Evolutionary conservation across 495 filamentous ascomycete species (phyloP).

Genomic region (Podospora fimiseda): DNA sequence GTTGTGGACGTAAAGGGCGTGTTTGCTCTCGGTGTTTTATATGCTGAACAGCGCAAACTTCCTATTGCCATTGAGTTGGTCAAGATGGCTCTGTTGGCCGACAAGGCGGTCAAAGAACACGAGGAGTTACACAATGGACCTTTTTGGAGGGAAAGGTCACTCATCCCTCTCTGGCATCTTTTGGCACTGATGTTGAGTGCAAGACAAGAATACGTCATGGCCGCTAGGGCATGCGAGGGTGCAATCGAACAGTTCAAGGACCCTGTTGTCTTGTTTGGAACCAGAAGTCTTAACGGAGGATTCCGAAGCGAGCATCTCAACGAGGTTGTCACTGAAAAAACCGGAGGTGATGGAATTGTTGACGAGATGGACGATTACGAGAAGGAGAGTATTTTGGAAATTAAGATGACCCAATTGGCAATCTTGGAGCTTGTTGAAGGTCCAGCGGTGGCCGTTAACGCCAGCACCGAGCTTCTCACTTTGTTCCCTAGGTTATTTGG

Average conservation of each 20-base stretch:
- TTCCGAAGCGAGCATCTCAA: conserved; percentile 52
- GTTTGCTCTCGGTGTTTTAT: conserved; percentile 70
- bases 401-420: conserved; percentile 89
- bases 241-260: conserved; percentile 81
- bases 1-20: conserved; percentile 61
- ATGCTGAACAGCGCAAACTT: conserved; percentile 76
- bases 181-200: conserved; percentile 80
- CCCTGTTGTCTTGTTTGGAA: conserved; percentile 51
- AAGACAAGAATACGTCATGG: conserved; percentile 74
- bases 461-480: conserved; percentile 72
- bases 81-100: conserved; percentile 49
- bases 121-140: conserved; percentile 33
- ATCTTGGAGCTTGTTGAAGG: conserved; percentile 78
- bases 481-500: conserved; percentile 76
- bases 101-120: conserved; percentile 28
- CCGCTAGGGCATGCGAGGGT: conserved; percentile 73
- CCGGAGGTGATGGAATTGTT: conserved; percentile 47
- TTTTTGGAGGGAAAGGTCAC: conserved; percentile 47
- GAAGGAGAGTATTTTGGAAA: conserved; percentile 74
- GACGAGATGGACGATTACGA: conserved; percentile 71
- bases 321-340: conserved; percentile 32
- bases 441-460: conserved; percentile 73
- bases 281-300: conserved; percentile 34
- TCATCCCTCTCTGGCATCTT: conserved; percentile 76
- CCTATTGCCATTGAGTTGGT: conserved; percentile 69